These are phyloP conservation scores for Pseudogymnoascus sp. DNA, from an alignment of 2,329 filamentous ascomycete species.

Conservation along the genomic window DNA sequence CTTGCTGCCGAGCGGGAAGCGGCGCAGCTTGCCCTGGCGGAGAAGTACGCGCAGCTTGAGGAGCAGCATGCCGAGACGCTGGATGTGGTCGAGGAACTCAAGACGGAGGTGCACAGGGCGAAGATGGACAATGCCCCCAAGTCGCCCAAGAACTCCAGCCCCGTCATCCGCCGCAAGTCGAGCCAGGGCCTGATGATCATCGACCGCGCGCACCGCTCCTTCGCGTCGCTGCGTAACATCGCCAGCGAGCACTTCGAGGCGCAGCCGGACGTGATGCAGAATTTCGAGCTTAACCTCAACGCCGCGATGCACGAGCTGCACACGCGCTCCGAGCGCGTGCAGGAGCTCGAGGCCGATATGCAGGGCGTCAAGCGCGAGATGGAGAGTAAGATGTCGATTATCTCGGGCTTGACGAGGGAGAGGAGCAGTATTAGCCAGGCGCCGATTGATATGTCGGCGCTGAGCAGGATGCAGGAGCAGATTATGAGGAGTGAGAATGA, in stretches of 20 bases:
- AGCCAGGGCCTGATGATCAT: constrained; percentile 81
- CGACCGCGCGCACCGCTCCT: constrained; percentile 85
- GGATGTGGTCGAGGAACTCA: constrained; percentile 82
- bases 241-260: constrained; percentile 77
- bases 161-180: constrained; percentile 87
- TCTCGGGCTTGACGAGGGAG: constrained; percentile 87
- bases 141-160: constrained; percentile 46
- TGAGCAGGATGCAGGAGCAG: constrained; percentile 79
- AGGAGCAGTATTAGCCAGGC: constrained; percentile 75
- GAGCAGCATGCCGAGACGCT: constrained; percentile 73
- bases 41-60: constrained; percentile 77
- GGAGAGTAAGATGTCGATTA: constrained; percentile 93
- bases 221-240: constrained; percentile 81
- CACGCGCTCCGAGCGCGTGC: constrained; percentile 76
- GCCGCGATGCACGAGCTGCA: constrained; percentile 89
- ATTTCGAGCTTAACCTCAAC: constrained; percentile 86
- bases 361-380: constrained; percentile 84
- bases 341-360: constrained; percentile 80
- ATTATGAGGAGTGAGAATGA: constrained; percentile 79
- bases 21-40: constrained; percentile 61
- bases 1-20: constrained; percentile 70
- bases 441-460: constrained; percentile 83
- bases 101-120: constrained; percentile 75
- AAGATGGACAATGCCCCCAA: constrained; percentile 42
- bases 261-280: constrained; percentile 77